Percentiles rank a stretch among this genome's conserved stretches.
Conservation (phyloP, 345 rosid species). For the Sonneratia caseolaris region DNA sequence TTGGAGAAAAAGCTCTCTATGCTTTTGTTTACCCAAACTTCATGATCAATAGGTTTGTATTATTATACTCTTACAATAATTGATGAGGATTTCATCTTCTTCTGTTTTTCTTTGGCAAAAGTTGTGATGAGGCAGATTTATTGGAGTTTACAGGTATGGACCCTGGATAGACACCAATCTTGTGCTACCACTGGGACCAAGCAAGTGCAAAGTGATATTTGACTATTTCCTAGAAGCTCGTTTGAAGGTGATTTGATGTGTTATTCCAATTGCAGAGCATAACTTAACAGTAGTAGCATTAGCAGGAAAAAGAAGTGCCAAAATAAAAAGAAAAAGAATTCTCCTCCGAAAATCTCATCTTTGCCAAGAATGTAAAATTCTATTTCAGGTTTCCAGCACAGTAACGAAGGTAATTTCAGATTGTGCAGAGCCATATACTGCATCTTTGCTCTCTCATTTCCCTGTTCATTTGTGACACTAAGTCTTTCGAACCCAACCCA, state of each 20-base stretch:
- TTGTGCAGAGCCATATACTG: too few species aligned
- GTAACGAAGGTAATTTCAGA: too few species aligned
- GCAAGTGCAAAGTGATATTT: conserved; percentile 67
- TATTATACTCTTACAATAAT: background rate
- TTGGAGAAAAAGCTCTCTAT: conserved; percentile 70
- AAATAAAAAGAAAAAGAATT: too few species aligned
- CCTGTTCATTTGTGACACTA: background rate
- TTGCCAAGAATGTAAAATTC: too few species aligned
- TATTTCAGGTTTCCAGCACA: too few species aligned
- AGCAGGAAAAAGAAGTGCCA: too few species aligned
- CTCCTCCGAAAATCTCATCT: too few species aligned
- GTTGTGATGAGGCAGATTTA: background rate
- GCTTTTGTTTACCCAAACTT: conserved; percentile 90
- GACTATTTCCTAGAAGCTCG: conserved; percentile 71
- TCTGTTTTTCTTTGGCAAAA: background rate
- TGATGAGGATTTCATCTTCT: conserved; percentile 1
- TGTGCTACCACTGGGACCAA: conserved; percentile 63
- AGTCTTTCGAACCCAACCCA: too few species aligned
- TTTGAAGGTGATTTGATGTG: conserved; percentile 34
- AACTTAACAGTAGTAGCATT: too few species aligned
- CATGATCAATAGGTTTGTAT: conserved; percentile 73
- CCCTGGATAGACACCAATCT: conserved; percentile 99
- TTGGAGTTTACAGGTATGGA: conserved; percentile 45
- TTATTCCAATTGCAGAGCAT: background rate
- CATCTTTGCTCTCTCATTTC: too few species aligned